These are phyloP conservation scores for Somion occarium DNA, from an alignment of 1,284 basidiomycete genomes.

Conservation along the genomic window DNA sequence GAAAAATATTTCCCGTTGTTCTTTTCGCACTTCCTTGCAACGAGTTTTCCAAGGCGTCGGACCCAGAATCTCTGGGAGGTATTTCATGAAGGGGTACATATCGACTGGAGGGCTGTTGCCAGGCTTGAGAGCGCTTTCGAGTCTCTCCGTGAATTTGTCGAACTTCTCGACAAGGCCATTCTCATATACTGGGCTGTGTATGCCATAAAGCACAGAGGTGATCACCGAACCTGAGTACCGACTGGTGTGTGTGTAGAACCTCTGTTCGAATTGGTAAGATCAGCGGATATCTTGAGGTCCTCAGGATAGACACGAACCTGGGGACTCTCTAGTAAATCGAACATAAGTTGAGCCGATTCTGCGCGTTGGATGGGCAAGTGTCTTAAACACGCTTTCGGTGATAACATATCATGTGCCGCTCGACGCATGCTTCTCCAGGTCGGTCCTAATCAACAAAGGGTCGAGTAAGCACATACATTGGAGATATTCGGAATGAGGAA, in stretches of 20 bases:
- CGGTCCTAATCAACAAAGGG: too few species aligned
- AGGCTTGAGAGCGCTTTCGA: constrained; percentile 8
- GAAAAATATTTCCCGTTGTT: constrained; percentile 18
- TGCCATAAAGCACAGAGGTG: constrained; percentile 23
- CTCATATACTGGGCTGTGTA: constrained; percentile 20
- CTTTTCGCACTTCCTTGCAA: constrained; percentile 11
- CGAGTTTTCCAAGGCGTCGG: constrained; percentile 19
- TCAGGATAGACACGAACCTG: constrained; percentile 16
- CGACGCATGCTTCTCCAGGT: constrained; percentile 4
- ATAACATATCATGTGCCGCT: neutral
- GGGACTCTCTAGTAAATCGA: constrained; percentile 18
- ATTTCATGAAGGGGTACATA: constrained; percentile 21
- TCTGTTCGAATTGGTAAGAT: constrained; percentile 9
- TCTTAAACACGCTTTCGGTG: constrained; percentile 1
- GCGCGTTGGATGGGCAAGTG: constrained; percentile 23
- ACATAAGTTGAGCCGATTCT: constrained; percentile 18
- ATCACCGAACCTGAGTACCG: constrained; percentile 23
- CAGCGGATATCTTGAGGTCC: neutral
- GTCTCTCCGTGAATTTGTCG: constrained; percentile 6
- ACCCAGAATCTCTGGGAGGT: constrained; percentile 21
- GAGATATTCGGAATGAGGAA: neutral
- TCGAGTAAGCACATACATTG: neutral
- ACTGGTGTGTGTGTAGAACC: constrained; percentile 22
- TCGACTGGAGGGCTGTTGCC: constrained; percentile 27
- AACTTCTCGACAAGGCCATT: constrained; percentile 18